Conservation (phyloP, 108 stramenopile genomes). For the Stephanodiscus triporus region DNA sequence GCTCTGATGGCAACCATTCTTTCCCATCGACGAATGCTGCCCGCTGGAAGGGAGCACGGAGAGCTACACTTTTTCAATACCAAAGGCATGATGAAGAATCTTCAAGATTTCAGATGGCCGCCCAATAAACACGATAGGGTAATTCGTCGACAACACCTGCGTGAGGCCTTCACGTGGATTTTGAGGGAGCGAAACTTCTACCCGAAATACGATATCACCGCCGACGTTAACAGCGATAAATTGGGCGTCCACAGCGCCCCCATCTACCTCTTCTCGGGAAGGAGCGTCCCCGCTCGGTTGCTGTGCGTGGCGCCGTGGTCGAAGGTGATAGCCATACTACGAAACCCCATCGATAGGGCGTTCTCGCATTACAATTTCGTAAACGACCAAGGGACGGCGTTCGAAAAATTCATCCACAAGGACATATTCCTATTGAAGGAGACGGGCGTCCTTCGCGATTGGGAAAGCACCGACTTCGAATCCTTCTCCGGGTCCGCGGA, state of each 20-base stretch:
- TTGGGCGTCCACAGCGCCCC: slow-evolving; percentile 26
- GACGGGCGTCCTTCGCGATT: slow-evolving; percentile 17
- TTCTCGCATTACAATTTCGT: slow-evolving; percentile 29
- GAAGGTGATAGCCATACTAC: slow-evolving; percentile 25
- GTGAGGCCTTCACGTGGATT: slow-evolving; percentile 8
- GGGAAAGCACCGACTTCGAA: slow-evolving; percentile 7
- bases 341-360: slow-evolving; percentile 32
- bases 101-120: neutral
- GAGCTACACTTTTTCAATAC: slow-evolving; percentile 25
- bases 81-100: neutral
- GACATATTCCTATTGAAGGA: slow-evolving; percentile 19
- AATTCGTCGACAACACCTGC: slow-evolving; percentile 15
- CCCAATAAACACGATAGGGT: neutral
- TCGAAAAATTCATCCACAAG: slow-evolving; percentile 3
- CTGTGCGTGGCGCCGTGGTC: slow-evolving; percentile 31
- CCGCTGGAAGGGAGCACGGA: slow-evolving; percentile 7
- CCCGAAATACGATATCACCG: neutral
- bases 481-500: slow-evolving; percentile 10
- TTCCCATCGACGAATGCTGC: slow-evolving; percentile 17
- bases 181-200: slow-evolving; percentile 8
- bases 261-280: slow-evolving; percentile 20
- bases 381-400: neutral
- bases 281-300: slow-evolving; percentile 16
- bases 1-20: slow-evolving; percentile 11
- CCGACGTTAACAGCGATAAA: slow-evolving; percentile 8